Base-by-base conservation (phyloP, 768 basidiomycete genomes). In the Phlebiopsis gigantea region DNA sequence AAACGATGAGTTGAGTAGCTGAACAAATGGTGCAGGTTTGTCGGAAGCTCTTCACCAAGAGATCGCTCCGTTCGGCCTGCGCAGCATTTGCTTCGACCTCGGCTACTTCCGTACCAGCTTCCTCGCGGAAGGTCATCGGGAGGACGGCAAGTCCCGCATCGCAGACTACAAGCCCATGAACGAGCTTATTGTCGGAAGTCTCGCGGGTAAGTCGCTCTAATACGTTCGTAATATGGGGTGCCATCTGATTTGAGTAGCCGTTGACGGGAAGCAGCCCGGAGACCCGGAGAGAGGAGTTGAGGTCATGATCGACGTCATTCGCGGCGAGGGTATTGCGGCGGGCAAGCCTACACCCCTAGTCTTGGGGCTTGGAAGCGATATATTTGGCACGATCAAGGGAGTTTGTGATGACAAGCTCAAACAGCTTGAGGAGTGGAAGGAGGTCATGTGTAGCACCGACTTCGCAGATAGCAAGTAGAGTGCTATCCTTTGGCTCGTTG, bases 11-110 rank as follows among this genome's bases (percentile, higher is more conserved):
- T 24, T 12, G 22, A 19, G 14, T 17, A 2, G 1, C 26, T 22
- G 26, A 26, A 29, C 28, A 17, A 39, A 39, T 39, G 12, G 12
- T 17, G 12, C 73, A 76, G 71, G 6, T 55, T 72, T 57, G 68
- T 48, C 64, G 14, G 57, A 67, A 56, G 26, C 57, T 26, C 50
- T 69, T 25, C 46, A 64, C 22, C 34, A 24, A 5, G 68, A 69
- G 55, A 60, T 69, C 22, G 29, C 24, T 21, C 59, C 59, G 14
- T 24, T 61, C 12, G 59, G 59, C 5, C 45, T 61, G 15, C 55
- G 56, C 22, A 57, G 51, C 30, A 28, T 61, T 30, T 56, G 50
- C 22, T 41, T 61, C 43, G 59, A 61, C 29, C 51, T 46, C 26
- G 56, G 59, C 2, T 53, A 47, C 51, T 61, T 61, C 59, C 49